Evolutionary conservation across 225 moss, liverwort and hornwort species (phyloP).

Genomic region (Marchantia paleacea): DNA sequence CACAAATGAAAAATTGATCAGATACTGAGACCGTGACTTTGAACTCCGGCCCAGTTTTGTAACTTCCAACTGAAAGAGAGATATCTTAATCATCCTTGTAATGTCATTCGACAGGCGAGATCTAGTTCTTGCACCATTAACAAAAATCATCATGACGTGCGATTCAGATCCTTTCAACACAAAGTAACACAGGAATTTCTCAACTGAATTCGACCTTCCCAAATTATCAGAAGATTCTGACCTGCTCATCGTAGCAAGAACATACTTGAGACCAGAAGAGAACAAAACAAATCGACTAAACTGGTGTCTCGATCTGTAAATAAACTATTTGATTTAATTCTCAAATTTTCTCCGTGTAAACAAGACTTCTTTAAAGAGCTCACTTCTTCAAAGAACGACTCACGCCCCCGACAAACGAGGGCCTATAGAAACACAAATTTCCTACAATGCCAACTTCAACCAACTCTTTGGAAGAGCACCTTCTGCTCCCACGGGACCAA

Average conservation of each 20-base stretch:
- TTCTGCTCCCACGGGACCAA: slow-evolving; percentile 28
- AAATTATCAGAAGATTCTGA: neutral
- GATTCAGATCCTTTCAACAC: neutral
- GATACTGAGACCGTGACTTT: no score
- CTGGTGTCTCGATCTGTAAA: slow-evolving; percentile 1
- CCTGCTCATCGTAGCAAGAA: neutral
- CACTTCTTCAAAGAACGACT: neutral
- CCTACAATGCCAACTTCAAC: slow-evolving; percentile 33
- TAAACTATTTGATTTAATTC: slow-evolving; percentile 6
- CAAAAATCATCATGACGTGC: neutral
- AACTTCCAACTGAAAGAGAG: no score
- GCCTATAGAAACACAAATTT: slow-evolving; percentile 10
- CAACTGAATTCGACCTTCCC: neutral
- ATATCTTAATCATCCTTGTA: no score
- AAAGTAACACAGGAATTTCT: neutral
- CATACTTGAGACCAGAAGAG: neutral
- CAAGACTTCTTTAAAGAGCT: slow-evolving; percentile 12
- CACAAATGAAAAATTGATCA: no score
- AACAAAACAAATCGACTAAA: neutral
- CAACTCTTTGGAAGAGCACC: slow-evolving; percentile 32
- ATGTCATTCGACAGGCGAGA: no score
- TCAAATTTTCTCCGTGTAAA: slow-evolving; percentile 7
- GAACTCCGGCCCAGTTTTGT: no score
- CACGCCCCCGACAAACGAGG: slow-evolving; percentile 20
- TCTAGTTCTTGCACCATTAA: neutral